phyloP scores from a whole-genome alignment of 441 rosid species.

The Adansonia madagascariensis region DNA sequence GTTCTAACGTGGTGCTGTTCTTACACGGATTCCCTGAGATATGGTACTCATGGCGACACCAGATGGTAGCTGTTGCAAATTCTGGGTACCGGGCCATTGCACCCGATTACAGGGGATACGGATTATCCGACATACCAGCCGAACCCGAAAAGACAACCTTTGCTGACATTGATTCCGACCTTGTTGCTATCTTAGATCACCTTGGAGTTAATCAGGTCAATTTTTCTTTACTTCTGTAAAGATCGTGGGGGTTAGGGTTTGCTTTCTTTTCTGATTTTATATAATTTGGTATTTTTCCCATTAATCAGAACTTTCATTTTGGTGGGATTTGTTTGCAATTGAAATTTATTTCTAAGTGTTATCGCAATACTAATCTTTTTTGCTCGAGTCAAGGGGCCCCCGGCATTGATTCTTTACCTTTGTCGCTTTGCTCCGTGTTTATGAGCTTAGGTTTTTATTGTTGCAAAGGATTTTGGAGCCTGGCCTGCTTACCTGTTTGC shows the following conservation, averaged over 20 bases:
- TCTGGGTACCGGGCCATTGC: conserved; percentile 57
- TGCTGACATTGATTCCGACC: conserved; percentile 37
- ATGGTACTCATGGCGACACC: conserved; percentile 71
- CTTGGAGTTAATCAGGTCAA: conserved; percentile 45
- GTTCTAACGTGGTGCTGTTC: conserved; percentile 48
- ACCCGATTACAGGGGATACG: conserved; percentile 58
- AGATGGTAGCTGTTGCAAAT: conserved; percentile 52
- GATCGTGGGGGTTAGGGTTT: neutral
- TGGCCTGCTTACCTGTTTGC: conserved; percentile 40
- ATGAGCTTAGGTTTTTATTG: conserved; percentile 45
- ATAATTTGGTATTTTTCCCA: neutral
- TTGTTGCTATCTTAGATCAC: conserved; percentile 45
- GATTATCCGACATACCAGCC: conserved; percentile 54
- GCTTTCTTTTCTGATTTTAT: neutral
- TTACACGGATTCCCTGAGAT: conserved; percentile 69
- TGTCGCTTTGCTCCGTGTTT: neutral
- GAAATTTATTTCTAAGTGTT: neutral
- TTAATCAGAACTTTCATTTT: neutral
- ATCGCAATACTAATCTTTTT: too few species aligned
- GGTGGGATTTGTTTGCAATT: neutral
- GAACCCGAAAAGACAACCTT: conserved; percentile 49
- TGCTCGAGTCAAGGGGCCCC: neutral
- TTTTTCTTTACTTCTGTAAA: neutral
- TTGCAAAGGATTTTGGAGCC: conserved; percentile 61
- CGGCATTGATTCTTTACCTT: neutral